Evolutionary conservation across 2,329 filamentous ascomycete species (phyloP), one percentile per base, ranked within the genome.

Genomic region (Arachnomyces sp.): DNA sequence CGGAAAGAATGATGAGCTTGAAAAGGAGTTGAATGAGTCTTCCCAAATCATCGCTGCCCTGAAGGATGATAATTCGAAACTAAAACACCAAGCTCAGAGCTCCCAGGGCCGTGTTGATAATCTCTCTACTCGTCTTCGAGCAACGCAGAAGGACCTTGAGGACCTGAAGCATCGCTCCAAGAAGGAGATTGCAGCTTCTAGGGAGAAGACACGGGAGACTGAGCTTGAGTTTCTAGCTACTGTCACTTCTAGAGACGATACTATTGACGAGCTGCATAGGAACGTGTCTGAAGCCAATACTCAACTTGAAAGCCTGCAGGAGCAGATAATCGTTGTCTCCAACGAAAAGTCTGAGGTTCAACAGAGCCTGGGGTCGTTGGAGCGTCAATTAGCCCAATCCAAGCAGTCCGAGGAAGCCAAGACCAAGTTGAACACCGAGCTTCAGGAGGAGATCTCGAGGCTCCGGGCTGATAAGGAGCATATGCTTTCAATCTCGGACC

Each of bases 191-290:
- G 51, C 44, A 5, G 28, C 28, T 2, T 56, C 57, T 32, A 49
- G 48, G 31, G 57, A 64, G 36, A 54, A 44, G 4, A 48, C 54
- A 8, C 57, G 59, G 25, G 55, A 55, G 7, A 55, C 55, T 42
- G 66, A 76, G 33, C 46, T 73, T 3, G 61, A 65, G 25, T 53
- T 66, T 16, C 58, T 65, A 15, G 62, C 67, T 30, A 60, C 53
- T 6, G 42, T 66, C 3, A 66, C 66, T 2, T 63, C 61, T 14
- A 69, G 65, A 41, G 64, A 71, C 25, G 68, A 72, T 40, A 55
- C 58, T 4, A 39, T 70, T 3, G 66, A 69, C 17, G 61, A 65
- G 31, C 48, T 66, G 9, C 59, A 67, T 17, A 57, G 64, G 33
- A 49, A 62, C 17, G 40, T 66, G 3, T 48, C 49, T 31, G 34